Conservation (phyloP, 495 filamentous ascomycete genomes). For the Clavariopsis aquatica region DNA sequence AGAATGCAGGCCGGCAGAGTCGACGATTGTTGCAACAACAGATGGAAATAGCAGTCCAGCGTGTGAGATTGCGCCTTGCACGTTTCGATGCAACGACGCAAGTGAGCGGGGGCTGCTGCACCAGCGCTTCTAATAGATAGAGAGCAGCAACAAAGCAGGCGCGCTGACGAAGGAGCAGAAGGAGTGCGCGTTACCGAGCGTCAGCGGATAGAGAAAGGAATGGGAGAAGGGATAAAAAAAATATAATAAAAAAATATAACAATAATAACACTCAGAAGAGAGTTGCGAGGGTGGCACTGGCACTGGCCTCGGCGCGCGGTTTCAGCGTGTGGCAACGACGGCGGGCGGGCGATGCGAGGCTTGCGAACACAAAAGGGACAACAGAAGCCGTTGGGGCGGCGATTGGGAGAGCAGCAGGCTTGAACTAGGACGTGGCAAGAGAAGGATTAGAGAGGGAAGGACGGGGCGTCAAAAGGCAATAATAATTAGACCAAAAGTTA, state of each 20-base stretch:
- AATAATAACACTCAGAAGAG: no score
- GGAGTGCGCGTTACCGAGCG: conserved; percentile 19
- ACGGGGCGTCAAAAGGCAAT: conserved; percentile 4
- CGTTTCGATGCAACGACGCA: conserved; percentile 24
- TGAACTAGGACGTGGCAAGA: neutral
- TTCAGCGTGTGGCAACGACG: conserved; percentile 10
- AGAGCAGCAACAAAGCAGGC: neutral
- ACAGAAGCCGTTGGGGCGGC: neutral
- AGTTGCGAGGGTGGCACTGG: no score
- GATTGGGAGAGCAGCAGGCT: neutral
- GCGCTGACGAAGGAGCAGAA: conserved; percentile 22
- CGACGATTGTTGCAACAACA: neutral
- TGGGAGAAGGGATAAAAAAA: no score
- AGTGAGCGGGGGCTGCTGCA: conserved; percentile 28
- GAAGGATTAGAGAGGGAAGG: conserved; percentile 2
- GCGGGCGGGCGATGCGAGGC: no score
- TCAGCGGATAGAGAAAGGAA: no score
- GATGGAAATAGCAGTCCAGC: conserved; percentile 28
- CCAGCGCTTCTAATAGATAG: conserved; percentile 6
- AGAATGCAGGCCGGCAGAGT: conserved; percentile 18
- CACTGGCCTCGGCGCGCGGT: neutral
- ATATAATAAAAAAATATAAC: no score
- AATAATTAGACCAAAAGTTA: conserved; percentile 23
- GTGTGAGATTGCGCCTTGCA: conserved; percentile 21
- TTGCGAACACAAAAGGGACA: neutral